Base-by-base conservation (phyloP, 495 filamentous ascomycete genomes). In the Talaromyces thailandensis region DNA sequence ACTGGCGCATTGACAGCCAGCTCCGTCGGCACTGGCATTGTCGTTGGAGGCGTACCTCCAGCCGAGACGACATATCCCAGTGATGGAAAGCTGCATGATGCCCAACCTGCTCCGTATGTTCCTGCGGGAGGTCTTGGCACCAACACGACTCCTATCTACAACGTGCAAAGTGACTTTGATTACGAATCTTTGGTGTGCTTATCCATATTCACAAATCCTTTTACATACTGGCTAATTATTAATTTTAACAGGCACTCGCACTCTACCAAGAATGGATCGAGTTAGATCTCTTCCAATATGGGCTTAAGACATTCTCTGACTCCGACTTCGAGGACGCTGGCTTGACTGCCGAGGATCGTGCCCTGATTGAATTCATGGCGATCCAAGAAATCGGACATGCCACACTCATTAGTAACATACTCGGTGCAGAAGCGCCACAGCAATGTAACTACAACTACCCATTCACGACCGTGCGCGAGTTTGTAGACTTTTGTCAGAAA, bases 241-340 rank as follows among this genome's bases (percentile, higher is more conserved):
- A 66, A 66, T 78, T 0, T 31, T 31, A 31, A 71, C 67, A 79
- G 75, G 73, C 77, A 6, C 80, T 93, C 7, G 88, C 79, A 6
- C 75, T 93, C 2, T 91, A 92, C 66, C 86, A 92, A 64, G 92
- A 96, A 75, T 96, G 82, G 79, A 92, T 94, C 64, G 92, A 96
- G 71, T 78, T 95, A 0, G 92, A 95, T 68, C 80, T 93, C 16
- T 96, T 96, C 83, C 87, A 90, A 68, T 83, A 90, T 69, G 90
- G 87, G 18, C 79, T 96, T 18, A 81, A 80, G 1, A 82, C 79
- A 0, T 96, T 93, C 75, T 83, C 82, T 1, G 84, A 76, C 0
- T 76, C 84, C 12, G 89, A 96, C 3, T 95, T 93, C 67, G 75
- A 81, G 21, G 81, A 74, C 0, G 87, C 83, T 50, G 89, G 90